Conservation (phyloP, 768 basidiomycete species). For the Kwoniella botswanensis region DNA sequence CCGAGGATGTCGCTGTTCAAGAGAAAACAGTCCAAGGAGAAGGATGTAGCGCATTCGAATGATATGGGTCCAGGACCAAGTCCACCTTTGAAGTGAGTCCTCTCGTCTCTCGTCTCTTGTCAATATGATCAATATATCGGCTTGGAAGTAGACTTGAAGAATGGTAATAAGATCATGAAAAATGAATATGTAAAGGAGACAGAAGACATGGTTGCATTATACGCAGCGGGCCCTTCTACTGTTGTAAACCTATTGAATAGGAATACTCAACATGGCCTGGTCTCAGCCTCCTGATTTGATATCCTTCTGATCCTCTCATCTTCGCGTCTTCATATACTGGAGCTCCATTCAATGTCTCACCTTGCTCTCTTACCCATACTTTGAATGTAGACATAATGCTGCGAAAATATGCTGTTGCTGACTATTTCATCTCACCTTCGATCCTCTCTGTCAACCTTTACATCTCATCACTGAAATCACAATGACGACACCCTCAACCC, state of each 20-base stretch:
- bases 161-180: no score
- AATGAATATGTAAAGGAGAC: neutral
- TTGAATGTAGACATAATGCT: neutral
- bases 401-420: neutral
- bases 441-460: neutral
- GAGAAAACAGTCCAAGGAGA: conserved; percentile 53
- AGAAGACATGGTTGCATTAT: no score
- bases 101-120: neutral
- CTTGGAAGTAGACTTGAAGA: neutral
- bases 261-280: neutral
- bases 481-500: conserved; percentile 16
- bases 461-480: neutral
- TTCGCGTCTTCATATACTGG: neutral
- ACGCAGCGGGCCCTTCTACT: neutral
- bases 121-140: neutral
- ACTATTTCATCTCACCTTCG: neutral
- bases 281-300: neutral
- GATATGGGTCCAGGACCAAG: conserved; percentile 21
- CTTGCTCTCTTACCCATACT: neutral
- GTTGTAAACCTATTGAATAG: neutral
- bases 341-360: conserved; percentile 17
- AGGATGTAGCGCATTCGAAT: conserved; percentile 28
- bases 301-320: neutral
- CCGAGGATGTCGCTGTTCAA: conserved; percentile 49
- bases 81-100: conserved; percentile 42